phyloP scores from a whole-genome alignment of 2,329 filamentous ascomycete species.

The Lachnellula willkommii region DNA sequence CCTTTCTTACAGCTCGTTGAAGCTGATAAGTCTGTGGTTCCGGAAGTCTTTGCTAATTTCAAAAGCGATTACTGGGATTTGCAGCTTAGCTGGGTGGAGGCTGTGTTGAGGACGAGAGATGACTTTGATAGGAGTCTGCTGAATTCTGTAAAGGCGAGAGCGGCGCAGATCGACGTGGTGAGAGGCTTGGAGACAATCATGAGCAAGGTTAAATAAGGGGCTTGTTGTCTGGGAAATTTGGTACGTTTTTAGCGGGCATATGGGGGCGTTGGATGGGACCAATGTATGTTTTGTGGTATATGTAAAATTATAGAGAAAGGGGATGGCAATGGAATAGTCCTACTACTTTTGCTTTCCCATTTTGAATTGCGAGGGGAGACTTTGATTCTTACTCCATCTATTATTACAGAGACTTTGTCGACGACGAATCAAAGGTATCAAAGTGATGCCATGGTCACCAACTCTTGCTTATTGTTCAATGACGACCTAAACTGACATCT shows the following conservation, averaged over 20 bases:
- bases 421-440: no score
- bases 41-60: conserved; percentile 75
- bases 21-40: conserved; percentile 65
- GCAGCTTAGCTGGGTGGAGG: conserved; percentile 92
- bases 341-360: neutral
- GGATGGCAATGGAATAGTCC: neutral
- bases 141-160: conserved; percentile 78
- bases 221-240: neutral
- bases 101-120: conserved; percentile 77
- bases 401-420: no score
- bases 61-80: conserved; percentile 90
- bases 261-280: neutral
- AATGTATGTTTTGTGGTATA: neutral
- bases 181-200: conserved; percentile 88
- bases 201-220: conserved; percentile 71
- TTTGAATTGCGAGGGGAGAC: no score
- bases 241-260: conserved; percentile 10
- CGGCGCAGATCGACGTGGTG: conserved; percentile 77
- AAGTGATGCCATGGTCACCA: no score
- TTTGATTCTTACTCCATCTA: no score
- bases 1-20: conserved; percentile 75
- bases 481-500: no score
- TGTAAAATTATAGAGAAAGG: neutral
- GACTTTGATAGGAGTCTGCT: conserved; percentile 92
- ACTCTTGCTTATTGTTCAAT: no score